phyloP scores from a whole-genome alignment of 768 basidiomycete genomes.

The Exsudoporus frostii region DNA sequence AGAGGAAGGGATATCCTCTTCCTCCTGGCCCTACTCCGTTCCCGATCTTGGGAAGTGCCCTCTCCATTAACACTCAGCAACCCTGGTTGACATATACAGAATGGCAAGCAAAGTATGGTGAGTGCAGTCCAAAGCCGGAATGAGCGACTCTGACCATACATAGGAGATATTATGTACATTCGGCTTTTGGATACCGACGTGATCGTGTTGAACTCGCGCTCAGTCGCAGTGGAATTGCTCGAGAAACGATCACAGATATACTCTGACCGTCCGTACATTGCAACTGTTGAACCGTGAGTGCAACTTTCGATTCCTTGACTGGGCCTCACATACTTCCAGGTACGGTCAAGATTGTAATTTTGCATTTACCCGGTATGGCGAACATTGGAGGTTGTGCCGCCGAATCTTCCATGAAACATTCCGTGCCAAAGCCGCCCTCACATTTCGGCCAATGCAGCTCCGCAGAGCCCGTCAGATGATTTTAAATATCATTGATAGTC shows the following conservation, averaged over 20 bases:
- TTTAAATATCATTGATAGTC: slow-evolving; percentile 5
- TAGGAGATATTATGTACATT: slow-evolving; percentile 9
- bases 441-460: slow-evolving; percentile 14
- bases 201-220: slow-evolving; percentile 7
- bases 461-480: slow-evolving; percentile 5
- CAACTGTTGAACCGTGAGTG: slow-evolving; percentile 4
- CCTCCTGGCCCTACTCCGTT: slow-evolving; percentile 8
- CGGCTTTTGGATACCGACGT: slow-evolving; percentile 2
- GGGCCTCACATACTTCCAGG: neutral
- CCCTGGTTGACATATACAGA: slow-evolving; percentile 7
- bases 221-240: neutral
- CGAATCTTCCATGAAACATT: slow-evolving; percentile 16
- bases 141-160: neutral
- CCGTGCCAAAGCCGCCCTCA: slow-evolving; percentile 1
- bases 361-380: no score
- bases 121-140: neutral
- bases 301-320: neutral
- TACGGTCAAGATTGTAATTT: slow-evolving; percentile 5
- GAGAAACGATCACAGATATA: slow-evolving; percentile 15
- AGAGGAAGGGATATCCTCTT: neutral
- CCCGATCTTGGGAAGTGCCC: slow-evolving; percentile 6
- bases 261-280: slow-evolving; percentile 11
- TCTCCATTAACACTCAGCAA: neutral
- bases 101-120: slow-evolving; percentile 7
- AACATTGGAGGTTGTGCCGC: slow-evolving; percentile 10